Conservation (phyloP, 2,329 filamentous ascomycete species). For the Periglandula ipomoeae region DNA sequence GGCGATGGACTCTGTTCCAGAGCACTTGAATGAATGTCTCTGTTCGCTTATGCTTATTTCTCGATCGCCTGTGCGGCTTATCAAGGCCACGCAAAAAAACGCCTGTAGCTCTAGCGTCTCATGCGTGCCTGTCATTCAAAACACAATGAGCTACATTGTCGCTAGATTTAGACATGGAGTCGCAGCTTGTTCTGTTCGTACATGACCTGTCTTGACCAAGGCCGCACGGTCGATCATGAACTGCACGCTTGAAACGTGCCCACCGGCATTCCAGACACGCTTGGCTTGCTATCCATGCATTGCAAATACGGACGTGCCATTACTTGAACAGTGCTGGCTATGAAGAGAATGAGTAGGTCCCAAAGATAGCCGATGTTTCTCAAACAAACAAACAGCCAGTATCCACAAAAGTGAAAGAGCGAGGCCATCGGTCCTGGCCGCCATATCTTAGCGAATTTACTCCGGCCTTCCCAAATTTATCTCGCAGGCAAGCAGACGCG, state of each 20-base stretch:
- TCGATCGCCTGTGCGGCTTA: not conserved
- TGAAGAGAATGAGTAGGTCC: not conserved
- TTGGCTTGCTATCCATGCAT: no score
- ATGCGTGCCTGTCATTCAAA: not conserved
- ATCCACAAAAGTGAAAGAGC: not conserved
- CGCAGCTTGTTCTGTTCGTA: not conserved
- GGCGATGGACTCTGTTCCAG: not conserved
- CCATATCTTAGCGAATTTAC: not conserved
- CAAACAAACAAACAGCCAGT: not conserved
- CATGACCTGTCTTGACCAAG: not conserved
- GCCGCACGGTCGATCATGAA: not conserved
- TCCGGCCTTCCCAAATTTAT: no score
- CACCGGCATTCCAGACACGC: not conserved
- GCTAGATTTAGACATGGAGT: not conserved
- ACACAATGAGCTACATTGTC: not conserved
- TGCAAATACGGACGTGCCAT: no score
- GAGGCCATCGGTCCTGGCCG: not conserved
- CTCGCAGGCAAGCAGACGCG: no score
- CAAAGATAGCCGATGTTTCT: not conserved
- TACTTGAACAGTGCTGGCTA: no score
- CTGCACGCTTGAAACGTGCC: not conserved
- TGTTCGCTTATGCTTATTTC: not conserved
- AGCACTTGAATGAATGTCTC: not conserved
- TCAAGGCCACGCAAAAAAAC: not conserved
- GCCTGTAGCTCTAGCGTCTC: not conserved